phyloP scores from a whole-genome alignment of 352 stramenopile genomes.

The Globisporangium megalacanthum region DNA sequence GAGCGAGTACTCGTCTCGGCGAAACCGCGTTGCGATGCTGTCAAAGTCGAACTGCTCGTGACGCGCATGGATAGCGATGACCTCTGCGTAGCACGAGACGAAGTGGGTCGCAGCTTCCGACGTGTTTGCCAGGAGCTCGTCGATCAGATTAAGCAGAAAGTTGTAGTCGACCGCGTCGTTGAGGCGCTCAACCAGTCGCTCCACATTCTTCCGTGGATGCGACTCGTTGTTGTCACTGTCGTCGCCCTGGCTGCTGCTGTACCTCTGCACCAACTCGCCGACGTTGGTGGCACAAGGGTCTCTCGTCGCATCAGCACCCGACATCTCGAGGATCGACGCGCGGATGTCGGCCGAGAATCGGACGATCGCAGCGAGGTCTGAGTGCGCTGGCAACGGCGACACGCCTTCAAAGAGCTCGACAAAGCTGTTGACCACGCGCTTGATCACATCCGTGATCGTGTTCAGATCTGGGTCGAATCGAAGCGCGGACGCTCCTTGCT shows the following conservation, averaged over 20 bases:
- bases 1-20: conserved; percentile 36
- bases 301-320: neutral
- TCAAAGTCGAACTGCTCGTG: conserved; percentile 55
- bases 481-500: conserved; percentile 16
- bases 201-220: neutral
- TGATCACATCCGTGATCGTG: conserved; percentile 19
- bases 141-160: conserved; percentile 29
- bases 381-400: conserved; percentile 26
- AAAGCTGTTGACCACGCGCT: conserved; percentile 27
- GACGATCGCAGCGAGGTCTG: conserved; percentile 37
- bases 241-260: neutral
- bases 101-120: conserved; percentile 21
- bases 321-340: conserved; percentile 16
- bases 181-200: conserved; percentile 29
- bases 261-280: neutral
- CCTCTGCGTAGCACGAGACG: conserved; percentile 22
- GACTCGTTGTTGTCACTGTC: conserved; percentile 5
- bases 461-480: conserved; percentile 30
- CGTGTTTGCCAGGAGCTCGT: conserved; percentile 28
- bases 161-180: conserved; percentile 27
- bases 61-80: conserved; percentile 26
- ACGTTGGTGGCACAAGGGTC: too few relatives aligned
- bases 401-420: conserved; percentile 35
- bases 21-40: conserved; percentile 31
- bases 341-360: conserved; percentile 47